Conservation (phyloP, 176 grass and related monocot species). For the Rhynchospora tenuis region DNA sequence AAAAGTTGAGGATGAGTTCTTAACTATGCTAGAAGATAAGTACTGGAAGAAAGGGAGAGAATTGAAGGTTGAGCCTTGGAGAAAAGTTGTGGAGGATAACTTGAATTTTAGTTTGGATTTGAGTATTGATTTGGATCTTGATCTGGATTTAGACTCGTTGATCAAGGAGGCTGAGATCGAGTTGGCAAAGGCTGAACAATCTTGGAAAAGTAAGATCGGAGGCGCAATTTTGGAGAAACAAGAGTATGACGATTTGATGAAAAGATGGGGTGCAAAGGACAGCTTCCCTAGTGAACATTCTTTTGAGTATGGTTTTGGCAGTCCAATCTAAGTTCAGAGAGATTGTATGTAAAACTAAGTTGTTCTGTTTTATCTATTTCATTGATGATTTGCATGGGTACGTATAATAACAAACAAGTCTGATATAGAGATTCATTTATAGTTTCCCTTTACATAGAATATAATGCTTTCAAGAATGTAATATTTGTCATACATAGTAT, state of each 20-base stretch:
- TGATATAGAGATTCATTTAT: neutral
- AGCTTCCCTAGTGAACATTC: conserved; percentile 24
- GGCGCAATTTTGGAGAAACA: conserved; percentile 69
- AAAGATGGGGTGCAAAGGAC: conserved; percentile 45
- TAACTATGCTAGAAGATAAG: conserved; percentile 73
- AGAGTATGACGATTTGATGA: conserved; percentile 74
- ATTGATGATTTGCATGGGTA: neutral
- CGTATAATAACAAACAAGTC: neutral
- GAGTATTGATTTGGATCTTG: conserved; percentile 40
- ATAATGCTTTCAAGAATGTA: neutral
- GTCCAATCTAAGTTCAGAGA: conserved; percentile 36
- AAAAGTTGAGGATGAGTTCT: conserved; percentile 81
- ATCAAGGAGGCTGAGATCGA: conserved; percentile 81
- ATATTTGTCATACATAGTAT: neutral
- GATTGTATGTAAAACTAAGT: neutral
- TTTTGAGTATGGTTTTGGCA: conserved; percentile 53
- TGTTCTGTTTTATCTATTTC: neutral
- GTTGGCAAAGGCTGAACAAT: conserved; percentile 60
- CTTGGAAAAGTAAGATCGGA: conserved; percentile 64
- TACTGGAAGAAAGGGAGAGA: conserved; percentile 33
- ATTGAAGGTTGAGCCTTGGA: conserved; percentile 30
- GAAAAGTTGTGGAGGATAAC: conserved; percentile 66
- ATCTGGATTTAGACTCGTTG: conserved; percentile 48
- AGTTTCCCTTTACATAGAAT: neutral
- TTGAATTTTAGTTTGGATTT: conserved; percentile 52